These are phyloP conservation scores for Beauveria asiatica DNA, from an alignment of 2,329 filamentous ascomycete genomes.

Conservation along the genomic window DNA sequence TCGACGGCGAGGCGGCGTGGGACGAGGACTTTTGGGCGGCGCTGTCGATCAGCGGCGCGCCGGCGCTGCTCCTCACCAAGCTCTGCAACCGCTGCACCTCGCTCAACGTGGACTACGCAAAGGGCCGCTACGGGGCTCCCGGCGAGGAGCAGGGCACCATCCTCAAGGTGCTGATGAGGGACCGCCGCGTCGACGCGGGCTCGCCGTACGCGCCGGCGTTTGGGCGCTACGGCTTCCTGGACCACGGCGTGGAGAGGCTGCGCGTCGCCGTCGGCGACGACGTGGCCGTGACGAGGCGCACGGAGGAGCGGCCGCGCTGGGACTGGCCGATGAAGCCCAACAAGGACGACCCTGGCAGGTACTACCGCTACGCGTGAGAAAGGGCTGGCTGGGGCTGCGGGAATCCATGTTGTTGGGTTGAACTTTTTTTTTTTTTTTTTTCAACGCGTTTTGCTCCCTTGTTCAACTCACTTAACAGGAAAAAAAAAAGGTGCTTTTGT, in stretches of 20 bases:
- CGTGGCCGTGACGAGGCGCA: constrained; percentile 42
- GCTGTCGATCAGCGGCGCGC: constrained; percentile 33
- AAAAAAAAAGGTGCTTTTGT: background rate
- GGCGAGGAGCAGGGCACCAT: constrained; percentile 43
- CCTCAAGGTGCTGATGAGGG: constrained; percentile 60
- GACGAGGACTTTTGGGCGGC: constrained; percentile 69
- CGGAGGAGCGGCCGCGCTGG: constrained; percentile 43
- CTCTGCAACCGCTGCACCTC: constrained; percentile 63
- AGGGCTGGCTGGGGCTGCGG: too few species aligned
- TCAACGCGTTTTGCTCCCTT: background rate
- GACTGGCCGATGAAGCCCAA: constrained; percentile 34
- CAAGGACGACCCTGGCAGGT: constrained; percentile 13
- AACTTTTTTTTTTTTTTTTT: background rate
- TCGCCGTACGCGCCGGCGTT: constrained; percentile 62
- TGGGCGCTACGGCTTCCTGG: constrained; percentile 61
- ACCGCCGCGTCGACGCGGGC: constrained; percentile 63
- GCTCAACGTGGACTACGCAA: constrained; percentile 63
- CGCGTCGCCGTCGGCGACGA: constrained; percentile 47
- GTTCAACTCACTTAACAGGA: background rate
- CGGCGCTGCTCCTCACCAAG: constrained; percentile 50
- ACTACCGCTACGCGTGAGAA: constrained; percentile 16
- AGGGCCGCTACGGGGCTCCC: constrained; percentile 48
- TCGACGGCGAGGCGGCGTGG: constrained; percentile 49
- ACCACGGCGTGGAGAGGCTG: constrained; percentile 16
- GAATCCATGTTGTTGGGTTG: background rate